Base-by-base conservation (phyloP, 2,329 filamentous ascomycete species). In the Daldinia sp. region DNA sequence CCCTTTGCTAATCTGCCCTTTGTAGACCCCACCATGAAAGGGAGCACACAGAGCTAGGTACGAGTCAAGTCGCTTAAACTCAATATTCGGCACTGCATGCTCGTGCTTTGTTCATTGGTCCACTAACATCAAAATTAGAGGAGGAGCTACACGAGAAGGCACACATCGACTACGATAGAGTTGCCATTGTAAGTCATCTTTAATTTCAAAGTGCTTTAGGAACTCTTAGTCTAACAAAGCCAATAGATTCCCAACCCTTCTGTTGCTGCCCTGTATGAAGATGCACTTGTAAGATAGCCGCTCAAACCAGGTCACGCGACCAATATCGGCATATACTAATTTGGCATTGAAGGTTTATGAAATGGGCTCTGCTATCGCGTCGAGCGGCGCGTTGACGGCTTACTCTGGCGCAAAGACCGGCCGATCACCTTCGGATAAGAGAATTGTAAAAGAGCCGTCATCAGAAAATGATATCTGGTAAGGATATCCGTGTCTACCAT, bases 371-470 rank as follows among this genome's bases (percentile, higher is more conserved):
- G 96, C 96, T 82, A 98, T 99, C 85, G 97, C 96, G 75, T 97
- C 94, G 30, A 93, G 91, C 76, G 96, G 96, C 81, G 96, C 96
- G 70, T 86, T 99, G 79, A 98, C 94, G 72, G 96, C 96, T 79
- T 99, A 98, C 88, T 98, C 96, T 53, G 96, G 96, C 78, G 93
- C 94, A 77, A 99, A 99, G 89, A 99, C 96, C 70, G 96, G 96
- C 71, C 94, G 96, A 74, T 99, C 96, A 70, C 96, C 96, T 26
- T 90, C 93, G 63, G 96, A 99, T 85, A 99, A 99, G 91, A 92
- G 96, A 81, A 93, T 99, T 79, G 96, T 99, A 79, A 90, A 97
- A 85, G 96, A 99, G 82, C 85, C 90, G 67, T 86, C 89, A 71
- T 98, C 96, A 73, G 91, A 97, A 82, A 91, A 96, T 64, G 90